Evolutionary conservation across 495 filamentous ascomycete genomes (phyloP).

Genomic region (Tuber indicum): DNA sequence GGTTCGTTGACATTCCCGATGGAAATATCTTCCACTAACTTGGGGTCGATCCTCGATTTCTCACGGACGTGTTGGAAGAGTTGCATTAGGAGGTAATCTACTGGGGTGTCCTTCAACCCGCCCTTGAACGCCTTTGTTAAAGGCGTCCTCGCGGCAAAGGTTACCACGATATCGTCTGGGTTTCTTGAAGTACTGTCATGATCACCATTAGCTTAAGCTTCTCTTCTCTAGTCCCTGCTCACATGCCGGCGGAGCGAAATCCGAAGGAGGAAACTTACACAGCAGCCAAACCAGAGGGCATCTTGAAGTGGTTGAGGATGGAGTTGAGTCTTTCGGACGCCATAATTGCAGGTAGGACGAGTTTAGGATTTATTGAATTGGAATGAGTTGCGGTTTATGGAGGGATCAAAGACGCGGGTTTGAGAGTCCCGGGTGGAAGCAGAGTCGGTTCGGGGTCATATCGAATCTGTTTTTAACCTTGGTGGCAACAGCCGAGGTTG

Average conservation of each 20-base stretch:
- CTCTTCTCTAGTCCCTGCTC: not conserved
- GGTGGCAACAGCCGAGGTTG: constrained; percentile 26
- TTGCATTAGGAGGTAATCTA: constrained; percentile 67
- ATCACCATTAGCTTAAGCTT: constrained; percentile 10
- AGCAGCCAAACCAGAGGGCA: constrained; percentile 59
- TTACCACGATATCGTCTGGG: constrained; percentile 93
- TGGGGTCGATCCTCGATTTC: constrained; percentile 70
- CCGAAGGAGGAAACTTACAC: constrained; percentile 56
- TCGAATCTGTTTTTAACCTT: constrained; percentile 4
- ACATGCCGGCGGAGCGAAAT: not conserved
- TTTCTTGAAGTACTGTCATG: constrained; percentile 74
- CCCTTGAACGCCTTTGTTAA: constrained; percentile 67
- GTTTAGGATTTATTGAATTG: not conserved
- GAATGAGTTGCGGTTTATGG: not conserved
- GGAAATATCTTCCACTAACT: constrained; percentile 83
- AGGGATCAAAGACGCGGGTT: not conserved
- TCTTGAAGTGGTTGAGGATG: constrained; percentile 79
- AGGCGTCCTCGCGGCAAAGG: constrained; percentile 69
- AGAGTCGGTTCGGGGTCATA: constrained; percentile 18
- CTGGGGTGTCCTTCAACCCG: constrained; percentile 87
- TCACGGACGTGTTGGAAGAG: constrained; percentile 59
- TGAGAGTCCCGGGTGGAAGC: constrained; percentile 1
- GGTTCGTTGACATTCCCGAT: constrained; percentile 84
- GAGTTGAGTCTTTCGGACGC: constrained; percentile 77
- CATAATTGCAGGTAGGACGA: constrained; percentile 52